A percentile compares a stretch with the other conserved stretches of the same genome.
Evolutionary conservation across 2,329 filamentous ascomycete genomes (phyloP).

Genomic region (Verticillium tricorpus): DNA sequence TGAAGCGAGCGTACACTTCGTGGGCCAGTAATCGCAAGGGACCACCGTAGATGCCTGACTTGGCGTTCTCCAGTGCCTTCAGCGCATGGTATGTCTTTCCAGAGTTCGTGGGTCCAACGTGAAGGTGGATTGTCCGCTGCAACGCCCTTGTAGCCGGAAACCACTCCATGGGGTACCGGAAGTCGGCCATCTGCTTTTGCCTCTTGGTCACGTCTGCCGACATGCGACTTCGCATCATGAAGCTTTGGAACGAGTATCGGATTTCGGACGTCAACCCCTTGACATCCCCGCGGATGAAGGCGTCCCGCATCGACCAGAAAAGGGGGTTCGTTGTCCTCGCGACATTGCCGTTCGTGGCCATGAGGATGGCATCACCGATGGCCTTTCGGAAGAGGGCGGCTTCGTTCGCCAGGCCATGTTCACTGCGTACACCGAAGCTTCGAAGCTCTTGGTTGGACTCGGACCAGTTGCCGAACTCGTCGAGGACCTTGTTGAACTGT

Average conservation of each 20-base stretch:
- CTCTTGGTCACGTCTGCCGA: constrained; percentile 50
- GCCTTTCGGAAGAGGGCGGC: constrained; percentile 38
- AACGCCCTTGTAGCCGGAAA: constrained; percentile 77
- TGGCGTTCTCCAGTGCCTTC: constrained; percentile 72
- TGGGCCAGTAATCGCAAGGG: constrained; percentile 85
- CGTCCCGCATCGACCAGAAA: constrained; percentile 54
- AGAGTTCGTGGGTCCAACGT: constrained; percentile 96
- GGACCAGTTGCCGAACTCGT: constrained; percentile 10
- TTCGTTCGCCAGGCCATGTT: constrained; percentile 39
- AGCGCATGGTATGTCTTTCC: constrained; percentile 96
- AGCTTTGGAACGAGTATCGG: constrained; percentile 63
- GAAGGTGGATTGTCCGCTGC: constrained; percentile 81
- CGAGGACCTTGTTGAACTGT: constrained; percentile 11
- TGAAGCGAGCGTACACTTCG: constrained; percentile 88
- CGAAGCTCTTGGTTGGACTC: constrained; percentile 9
- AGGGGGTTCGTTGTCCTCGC: constrained; percentile 43
- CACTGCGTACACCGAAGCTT: constrained; percentile 18
- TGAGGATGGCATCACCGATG: constrained; percentile 38
- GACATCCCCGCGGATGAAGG: constrained; percentile 51
- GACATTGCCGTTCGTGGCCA: constrained; percentile 35
- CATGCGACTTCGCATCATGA: constrained; percentile 54
- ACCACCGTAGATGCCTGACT: constrained; percentile 82
- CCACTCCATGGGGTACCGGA: constrained; percentile 90
- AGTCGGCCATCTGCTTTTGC: constrained; percentile 68
- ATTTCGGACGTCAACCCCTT: constrained; percentile 53